Conservation (phyloP, 768 basidiomycete species). For the Auricularia auricula-judae region DNA sequence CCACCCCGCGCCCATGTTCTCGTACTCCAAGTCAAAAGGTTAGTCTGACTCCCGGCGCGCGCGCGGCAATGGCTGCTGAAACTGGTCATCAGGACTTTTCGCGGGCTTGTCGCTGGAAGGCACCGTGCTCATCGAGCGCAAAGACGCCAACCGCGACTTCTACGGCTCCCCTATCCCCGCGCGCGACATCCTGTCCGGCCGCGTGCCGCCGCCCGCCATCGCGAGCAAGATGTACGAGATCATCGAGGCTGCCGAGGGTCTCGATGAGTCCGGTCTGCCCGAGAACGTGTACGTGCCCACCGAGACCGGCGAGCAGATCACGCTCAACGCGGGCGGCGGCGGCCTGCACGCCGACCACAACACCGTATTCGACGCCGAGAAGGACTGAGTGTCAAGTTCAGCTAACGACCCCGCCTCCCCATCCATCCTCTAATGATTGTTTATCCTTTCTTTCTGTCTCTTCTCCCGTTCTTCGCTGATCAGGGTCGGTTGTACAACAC, state of each 20-base stretch:
- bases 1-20: constrained; percentile 95
- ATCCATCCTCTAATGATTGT: no score
- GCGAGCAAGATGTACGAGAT: constrained; percentile 88
- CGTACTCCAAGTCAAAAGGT: constrained; percentile 94
- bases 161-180: constrained; percentile 88
- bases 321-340: constrained; percentile 26
- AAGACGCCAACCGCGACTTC: constrained; percentile 93
- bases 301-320: constrained; percentile 46
- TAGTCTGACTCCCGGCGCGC: constrained; percentile 12
- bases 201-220: constrained; percentile 95
- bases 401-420: no score
- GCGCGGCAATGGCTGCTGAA: no score
- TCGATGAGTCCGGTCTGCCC: constrained; percentile 78
- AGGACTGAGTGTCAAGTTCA: constrained; percentile 5
- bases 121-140: constrained; percentile 86
- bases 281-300: constrained; percentile 71
- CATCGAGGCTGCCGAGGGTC: constrained; percentile 90
- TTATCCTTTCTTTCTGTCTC: no score
- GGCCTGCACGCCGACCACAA: background rate
- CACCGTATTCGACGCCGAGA: constrained; percentile 73
- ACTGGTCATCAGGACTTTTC: constrained; percentile 56
- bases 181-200: constrained; percentile 81
- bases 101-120: constrained; percentile 93
- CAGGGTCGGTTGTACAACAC: no score
- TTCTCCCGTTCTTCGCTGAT: no score